Evolutionary conservation across 2,329 filamentous ascomycete genomes (phyloP), one percentile per base, ranked within the genome.

Genomic region (Monosporascus sp.): DNA sequence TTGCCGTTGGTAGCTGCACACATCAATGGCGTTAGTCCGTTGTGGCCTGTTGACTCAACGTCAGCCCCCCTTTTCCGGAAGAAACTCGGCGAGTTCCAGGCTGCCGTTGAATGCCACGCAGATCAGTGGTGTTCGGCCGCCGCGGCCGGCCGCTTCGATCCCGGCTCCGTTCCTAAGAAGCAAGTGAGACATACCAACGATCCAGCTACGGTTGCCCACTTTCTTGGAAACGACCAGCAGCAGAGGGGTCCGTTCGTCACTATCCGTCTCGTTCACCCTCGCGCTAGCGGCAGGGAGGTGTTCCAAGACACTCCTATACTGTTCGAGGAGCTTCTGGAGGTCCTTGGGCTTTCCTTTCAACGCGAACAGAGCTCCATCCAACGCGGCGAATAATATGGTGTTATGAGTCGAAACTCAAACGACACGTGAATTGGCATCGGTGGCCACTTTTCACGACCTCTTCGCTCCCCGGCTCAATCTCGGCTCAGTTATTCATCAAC

Each of bases 1-100:
- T 82, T 81, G n/a, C 78, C 77, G 45, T 79, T 81, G 24, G 77
- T 79, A 36, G 78, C 81, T 1, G 81, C 80, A 79, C 80, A 83
- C 55, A 83, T 73, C 44, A 84, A 63, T 3, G 81, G 77, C 31
- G 77, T 80, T 11, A 80, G 72, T 8, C 76, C 75, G 22, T 77
- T 77, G 48, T 74, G 72, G 61, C 81, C 78, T 20, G 60, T 60
- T 8, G 63, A 66, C 57, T 74, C 67, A 17, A 67, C 50, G 48
- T 68, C 58, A 41, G 70, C 67, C 15, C 65, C 65, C 20, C 64
- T n/a, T 59, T 17, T 55, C 68, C 55, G 66, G 67, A 27, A 83
- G 67, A 59, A 76, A 68, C 52, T 75, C 72, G n/a, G 74, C 77
- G 11, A 83, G 67, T 36, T 72, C 70, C 48, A 74, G 66, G 59